Base-by-base conservation (phyloP, 768 basidiomycete genomes). In the Paxillus involutus region DNA sequence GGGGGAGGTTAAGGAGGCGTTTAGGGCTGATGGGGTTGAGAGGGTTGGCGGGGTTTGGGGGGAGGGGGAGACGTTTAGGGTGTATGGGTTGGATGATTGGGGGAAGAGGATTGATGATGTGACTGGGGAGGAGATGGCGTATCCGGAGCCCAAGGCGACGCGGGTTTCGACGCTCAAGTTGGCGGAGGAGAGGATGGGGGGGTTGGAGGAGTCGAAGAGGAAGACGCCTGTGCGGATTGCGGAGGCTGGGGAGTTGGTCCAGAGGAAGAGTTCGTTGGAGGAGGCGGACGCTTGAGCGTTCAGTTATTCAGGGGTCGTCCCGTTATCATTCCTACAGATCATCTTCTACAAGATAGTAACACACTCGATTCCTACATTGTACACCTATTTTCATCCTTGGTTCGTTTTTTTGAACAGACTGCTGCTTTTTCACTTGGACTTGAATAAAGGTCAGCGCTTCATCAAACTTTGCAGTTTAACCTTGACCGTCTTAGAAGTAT, bases 21-120 rank as follows among this genome's bases (percentile, higher is more conserved):
- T 55, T 57, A 55, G 49, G 37, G 29, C 40, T 13, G 64, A 58
- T 16, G 55, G 47, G 6, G 47, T 50, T 49, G 56, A 61, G 49
- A 48, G 62, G n/a, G 50, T 30, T 14, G 64, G 52, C 4, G 29
- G 21, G 14, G 17, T 49, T 44, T 53, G 24, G 11, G 39, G 36
- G 6, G 16, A 29, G n/a, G 33, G 47, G 30, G 35, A 36, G 6
- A 29, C 47, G 17, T 52, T 71, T 29, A 49, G 58, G 55, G 57
- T 73, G 26, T 73, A 68, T 41, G 61, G 61, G 14, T 21, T 67
- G 9, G 63, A 69, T 51, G 61, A 68, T 42, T 57, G 29, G 45
- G 67, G 61, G 36, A 52, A 32, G 55, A 51, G 67, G 44, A 60
- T 61, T 33, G 63, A 65, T 30, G 63, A 51, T 51, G 55, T 47